phyloP scores from a whole-genome alignment of 2,329 filamentous ascomycete species.

The Monilinia fructicola region DNA sequence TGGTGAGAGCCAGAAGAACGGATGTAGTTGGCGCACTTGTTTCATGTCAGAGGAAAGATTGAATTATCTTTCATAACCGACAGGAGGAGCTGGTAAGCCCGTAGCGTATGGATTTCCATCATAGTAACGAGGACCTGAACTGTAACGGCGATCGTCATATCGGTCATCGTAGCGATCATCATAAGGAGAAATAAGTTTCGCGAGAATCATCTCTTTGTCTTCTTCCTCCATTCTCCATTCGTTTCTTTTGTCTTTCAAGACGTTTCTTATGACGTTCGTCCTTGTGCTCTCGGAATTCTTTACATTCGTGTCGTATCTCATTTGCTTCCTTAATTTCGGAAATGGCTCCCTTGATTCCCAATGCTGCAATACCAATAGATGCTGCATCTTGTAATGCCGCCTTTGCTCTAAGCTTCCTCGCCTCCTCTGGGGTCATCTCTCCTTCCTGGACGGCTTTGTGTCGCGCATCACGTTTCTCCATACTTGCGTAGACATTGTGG shows the following conservation, averaged over 20 bases:
- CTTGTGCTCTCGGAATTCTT: conserved; percentile 53
- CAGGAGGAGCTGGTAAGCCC: conserved; percentile 39
- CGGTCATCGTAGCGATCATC: conserved; percentile 27
- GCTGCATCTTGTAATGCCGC: conserved; percentile 63
- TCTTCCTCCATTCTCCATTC: conserved; percentile 28
- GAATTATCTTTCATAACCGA: conserved; percentile 35
- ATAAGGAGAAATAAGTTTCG: conserved; percentile 16
- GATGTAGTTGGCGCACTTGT: background rate
- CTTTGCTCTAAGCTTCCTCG: conserved; percentile 61
- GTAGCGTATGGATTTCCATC: conserved; percentile 49
- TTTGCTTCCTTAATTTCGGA: conserved; percentile 68
- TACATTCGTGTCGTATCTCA: conserved; percentile 56
- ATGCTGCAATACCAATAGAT: conserved; percentile 64
- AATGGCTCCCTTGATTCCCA: conserved; percentile 65
- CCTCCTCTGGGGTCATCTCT: conserved; percentile 61
- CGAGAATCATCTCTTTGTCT: conserved; percentile 20
- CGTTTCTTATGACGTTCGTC: conserved; percentile 47
- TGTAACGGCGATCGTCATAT: conserved; percentile 36
- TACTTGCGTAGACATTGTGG: conserved; percentile 61
- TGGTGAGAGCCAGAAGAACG: background rate
- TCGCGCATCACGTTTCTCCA: conserved; percentile 63
- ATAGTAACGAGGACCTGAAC: conserved; percentile 45
- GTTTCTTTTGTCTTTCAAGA: conserved; percentile 46
- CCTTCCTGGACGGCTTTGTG: conserved; percentile 60
- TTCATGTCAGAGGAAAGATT: background rate